Conservation (phyloP, 2,329 filamentous ascomycete genomes). For the Aspergillus sp. region DNA sequence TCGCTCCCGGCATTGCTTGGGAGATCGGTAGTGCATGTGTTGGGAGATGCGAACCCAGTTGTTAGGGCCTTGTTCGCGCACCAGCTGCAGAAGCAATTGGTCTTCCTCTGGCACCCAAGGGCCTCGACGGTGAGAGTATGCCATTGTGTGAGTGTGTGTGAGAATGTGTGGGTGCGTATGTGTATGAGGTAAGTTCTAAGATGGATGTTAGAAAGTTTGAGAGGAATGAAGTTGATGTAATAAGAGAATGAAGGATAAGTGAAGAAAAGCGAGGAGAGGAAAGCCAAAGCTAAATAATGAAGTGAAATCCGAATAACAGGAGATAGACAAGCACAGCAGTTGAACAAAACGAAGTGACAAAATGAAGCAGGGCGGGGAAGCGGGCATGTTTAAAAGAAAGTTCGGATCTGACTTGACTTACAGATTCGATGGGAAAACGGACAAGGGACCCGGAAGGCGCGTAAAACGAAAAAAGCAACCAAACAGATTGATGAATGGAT, state of each 20-base stretch:
- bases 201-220: background rate
- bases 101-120: constrained; percentile 80
- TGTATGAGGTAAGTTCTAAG: background rate
- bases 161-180: background rate
- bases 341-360: background rate
- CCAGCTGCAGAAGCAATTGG: constrained; percentile 58
- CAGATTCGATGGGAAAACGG: background rate
- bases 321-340: background rate
- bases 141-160: constrained; percentile 25
- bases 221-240: background rate
- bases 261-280: background rate
- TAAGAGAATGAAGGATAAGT: background rate
- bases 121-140: constrained; percentile 57
- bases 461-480: background rate
- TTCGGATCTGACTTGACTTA: constrained; percentile 1
- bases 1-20: constrained; percentile 91
- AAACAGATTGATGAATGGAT: background rate
- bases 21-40: constrained; percentile 65
- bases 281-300: background rate
- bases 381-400: background rate
- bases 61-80: constrained; percentile 62
- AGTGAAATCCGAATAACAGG: background rate
- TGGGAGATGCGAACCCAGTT: constrained; percentile 88
- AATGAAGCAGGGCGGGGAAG: background rate
- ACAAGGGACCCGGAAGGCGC: background rate